Base-by-base conservation (phyloP, 2,329 filamentous ascomycete genomes). In the Cylindrodendrum hubeiense region DNA sequence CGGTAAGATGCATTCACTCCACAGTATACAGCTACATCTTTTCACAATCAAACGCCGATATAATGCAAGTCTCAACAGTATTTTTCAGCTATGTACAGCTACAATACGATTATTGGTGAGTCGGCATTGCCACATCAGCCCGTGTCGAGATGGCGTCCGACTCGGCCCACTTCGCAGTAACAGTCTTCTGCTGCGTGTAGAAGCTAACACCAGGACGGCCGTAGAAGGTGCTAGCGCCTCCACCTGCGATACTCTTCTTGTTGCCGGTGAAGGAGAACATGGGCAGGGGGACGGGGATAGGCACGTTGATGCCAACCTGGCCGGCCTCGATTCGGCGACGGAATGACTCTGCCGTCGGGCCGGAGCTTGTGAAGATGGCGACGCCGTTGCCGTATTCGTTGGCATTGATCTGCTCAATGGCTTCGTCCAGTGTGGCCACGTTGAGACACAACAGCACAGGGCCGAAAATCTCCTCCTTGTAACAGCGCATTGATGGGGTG, bases 161-260 rank as follows among this genome's bases (percentile, higher is more conserved):
- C 26, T 53, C 61, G 3, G 61, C 61, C 61, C 61, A 64, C 44
- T 64, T 64, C 3, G 61, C 61, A 39, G 90, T 93, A 59, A 93
- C 90, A 3, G 90, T 93, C 87, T 92, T 92, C 77, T 88, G 85
- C 80, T 92, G 90, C 15, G 91, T 93, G 78, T 91, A 93, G 79
- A 93, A 93, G 66, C 88, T 83, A 68, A 93, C 74, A 17, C 90
- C 91, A 4, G 89, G 87, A 81, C 91, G 91, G 71, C 90, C 90
- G 78, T 93, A 93, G 78, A 93, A 93, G 19, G 90, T 92, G 78
- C 86, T 91, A 22, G 87, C 86, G 53, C 90, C 90, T 28, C 89
- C 90, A 53, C 90, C 90, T 1, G 90, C 90, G 55, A 92, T 84
- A 72, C 85, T 88, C 82, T 88, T 90, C 85, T 93, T 88, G 79